Conservation (phyloP, 176 grass and related monocot genomes). For the Guadua angustifolia region DNA sequence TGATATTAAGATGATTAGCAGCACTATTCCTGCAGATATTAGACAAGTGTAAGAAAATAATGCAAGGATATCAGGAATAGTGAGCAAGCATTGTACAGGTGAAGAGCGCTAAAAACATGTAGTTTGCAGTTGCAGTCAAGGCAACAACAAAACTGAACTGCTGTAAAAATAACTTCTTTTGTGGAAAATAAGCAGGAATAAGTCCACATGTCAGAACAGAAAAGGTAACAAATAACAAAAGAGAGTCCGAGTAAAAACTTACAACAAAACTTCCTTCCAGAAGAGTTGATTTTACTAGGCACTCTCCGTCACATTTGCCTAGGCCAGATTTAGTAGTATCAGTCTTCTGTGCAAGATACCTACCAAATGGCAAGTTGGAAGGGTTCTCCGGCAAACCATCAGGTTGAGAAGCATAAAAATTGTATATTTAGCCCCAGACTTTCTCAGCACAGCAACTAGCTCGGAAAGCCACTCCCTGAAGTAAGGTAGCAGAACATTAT, state of each 20-base stretch:
- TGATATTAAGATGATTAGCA: conserved; percentile 97
- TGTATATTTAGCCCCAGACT: conserved; percentile 67
- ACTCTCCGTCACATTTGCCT: conserved; percentile 74
- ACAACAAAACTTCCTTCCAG: conserved; percentile 94
- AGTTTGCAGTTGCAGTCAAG: neutral
- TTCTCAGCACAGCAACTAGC: conserved; percentile 54
- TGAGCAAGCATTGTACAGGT: conserved; percentile 13
- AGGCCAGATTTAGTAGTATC: conserved; percentile 47
- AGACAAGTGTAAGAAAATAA: conserved; percentile 21
- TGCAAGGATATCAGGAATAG: neutral
- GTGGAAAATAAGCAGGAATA: neutral
- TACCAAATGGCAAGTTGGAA: conserved; percentile 49
- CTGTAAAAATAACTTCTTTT: neutral
- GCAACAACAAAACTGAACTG: neutral
- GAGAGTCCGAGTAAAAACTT: neutral
- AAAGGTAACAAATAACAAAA: neutral
- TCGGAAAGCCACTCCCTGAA: conserved; percentile 75
- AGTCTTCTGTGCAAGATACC: too few species aligned
- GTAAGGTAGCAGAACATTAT: conserved; percentile 20
- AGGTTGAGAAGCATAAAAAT: conserved; percentile 80
- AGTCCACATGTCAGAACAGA: neutral
- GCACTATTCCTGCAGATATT: conserved; percentile 70
- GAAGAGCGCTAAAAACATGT: neutral
- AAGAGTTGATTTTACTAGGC: conserved; percentile 79
- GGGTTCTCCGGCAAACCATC: conserved; percentile 45